phyloP scores from a whole-genome alignment of 2,329 filamentous ascomycete species.

The Neonectria sp. region DNA sequence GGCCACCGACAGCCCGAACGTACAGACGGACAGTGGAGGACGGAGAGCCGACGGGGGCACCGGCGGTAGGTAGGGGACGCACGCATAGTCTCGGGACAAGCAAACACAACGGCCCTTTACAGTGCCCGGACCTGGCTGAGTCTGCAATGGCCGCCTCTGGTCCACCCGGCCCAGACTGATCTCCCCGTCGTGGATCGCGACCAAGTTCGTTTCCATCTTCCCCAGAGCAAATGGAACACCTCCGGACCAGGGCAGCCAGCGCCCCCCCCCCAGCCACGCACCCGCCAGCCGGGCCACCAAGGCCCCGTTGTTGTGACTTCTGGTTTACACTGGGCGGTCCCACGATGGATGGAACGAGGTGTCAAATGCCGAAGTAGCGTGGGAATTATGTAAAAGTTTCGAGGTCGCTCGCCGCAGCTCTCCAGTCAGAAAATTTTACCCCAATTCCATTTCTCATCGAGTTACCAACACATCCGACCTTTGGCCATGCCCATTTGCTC shows the following conservation, averaged over 20 bases:
- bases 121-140: too few relatives aligned
- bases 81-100: slow-evolving; percentile 21
- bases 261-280: neutral
- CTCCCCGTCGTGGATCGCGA: neutral
- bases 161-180: neutral
- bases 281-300: neutral
- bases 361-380: slow-evolving; percentile 49
- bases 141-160: slow-evolving; percentile 1
- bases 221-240: neutral
- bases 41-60: slow-evolving; percentile 4
- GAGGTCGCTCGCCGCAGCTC: slow-evolving; percentile 41
- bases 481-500: slow-evolving; percentile 43
- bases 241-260: neutral
- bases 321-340: slow-evolving; percentile 8
- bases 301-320: neutral
- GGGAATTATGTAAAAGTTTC: slow-evolving; percentile 57
- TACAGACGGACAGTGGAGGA: neutral
- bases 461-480: slow-evolving; percentile 43
- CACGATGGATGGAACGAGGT: slow-evolving; percentile 44
- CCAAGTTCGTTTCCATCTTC: too few relatives aligned
- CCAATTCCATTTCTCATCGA: slow-evolving; percentile 53
- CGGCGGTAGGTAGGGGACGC: slow-evolving; percentile 15
- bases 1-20: slow-evolving; percentile 17
- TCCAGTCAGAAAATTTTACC: slow-evolving; percentile 55
- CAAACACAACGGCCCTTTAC: slow-evolving; percentile 1